These are phyloP conservation scores for Cyclospora cayetanensis DNA, from an alignment of 169 alveolate species.

Conservation along the genomic window DNA sequence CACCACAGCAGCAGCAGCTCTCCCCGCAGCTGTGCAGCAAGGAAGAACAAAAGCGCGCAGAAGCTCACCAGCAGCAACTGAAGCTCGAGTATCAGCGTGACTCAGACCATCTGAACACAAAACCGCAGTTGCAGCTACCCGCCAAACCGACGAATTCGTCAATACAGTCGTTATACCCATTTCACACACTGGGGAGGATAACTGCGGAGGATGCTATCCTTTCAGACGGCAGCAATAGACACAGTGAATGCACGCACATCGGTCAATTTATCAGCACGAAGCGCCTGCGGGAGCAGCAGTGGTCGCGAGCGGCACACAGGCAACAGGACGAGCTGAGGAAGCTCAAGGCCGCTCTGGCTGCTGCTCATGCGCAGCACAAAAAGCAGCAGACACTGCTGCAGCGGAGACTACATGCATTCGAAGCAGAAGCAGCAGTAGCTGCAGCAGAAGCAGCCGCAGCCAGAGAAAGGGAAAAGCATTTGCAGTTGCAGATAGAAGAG, in stretches of 20 bases:
- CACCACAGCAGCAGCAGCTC: neutral
- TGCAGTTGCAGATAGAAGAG: conserved; percentile 25
- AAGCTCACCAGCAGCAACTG: neutral
- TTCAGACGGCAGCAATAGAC: neutral
- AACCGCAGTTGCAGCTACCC: neutral
- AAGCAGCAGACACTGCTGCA: conserved; percentile 50
- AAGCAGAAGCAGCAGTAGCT: neutral
- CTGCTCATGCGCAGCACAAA: conserved; percentile 23
- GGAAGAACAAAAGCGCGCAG: neutral
- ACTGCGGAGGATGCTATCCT: neutral
- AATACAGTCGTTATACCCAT: no score
- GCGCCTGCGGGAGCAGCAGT: conserved; percentile 13
- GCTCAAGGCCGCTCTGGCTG: conserved; percentile 9
- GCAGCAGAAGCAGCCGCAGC: conserved; percentile 35
- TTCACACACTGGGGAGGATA: neutral
- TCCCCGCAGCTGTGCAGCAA: neutral
- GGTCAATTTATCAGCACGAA: neutral
- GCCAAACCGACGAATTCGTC: no score
- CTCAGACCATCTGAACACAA: no score
- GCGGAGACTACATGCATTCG: neutral
- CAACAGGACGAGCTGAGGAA: neutral
- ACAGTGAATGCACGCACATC: neutral
- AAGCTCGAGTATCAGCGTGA: neutral
- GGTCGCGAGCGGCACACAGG: neutral
- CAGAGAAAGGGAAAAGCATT: neutral